Base-by-base conservation (phyloP, 352 stramenopile species). In the Pseudoperonospora humuli region DNA sequence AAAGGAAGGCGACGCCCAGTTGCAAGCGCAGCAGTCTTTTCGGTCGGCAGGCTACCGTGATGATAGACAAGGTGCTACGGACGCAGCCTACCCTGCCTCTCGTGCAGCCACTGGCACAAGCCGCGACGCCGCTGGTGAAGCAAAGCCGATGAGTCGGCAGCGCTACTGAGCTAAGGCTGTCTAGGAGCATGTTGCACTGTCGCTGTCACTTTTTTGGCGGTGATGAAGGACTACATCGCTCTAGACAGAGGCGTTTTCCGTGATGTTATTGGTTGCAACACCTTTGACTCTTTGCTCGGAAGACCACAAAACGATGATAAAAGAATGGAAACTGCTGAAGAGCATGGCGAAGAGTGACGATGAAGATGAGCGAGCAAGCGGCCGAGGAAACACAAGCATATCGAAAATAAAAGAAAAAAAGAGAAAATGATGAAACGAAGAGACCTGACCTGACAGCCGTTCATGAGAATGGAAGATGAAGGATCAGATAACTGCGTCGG, bases 101-200 rank as follows among this genome's bases (percentile, higher is more conserved):
- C 70, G 74, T 29, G 74, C 84, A 31, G 66, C 70, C n/a, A 81
- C 74, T 23, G 69, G 67, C 15, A 56, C 65, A n/a, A 85, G 69
- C 44, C 74, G 63, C 38, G 67, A 84, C 18, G 65, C 57, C 26
- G 41, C 80, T 14, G 68, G 67, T 29, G 75, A 88, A 32, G 67
- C 73, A 5, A 88, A 86, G 54, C 69, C 70, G 37, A 58, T 85
- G 50, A 86, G 70, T 58, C 73, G 75, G 62, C 75, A 88, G 65
- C 75, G 75, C 57, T 88, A 88, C 57, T 88, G 66, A 77, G 45
- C 39, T 45, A 35, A 21, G 44, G 18, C 27, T 44, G 47, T 29
- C 15, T 11, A 32, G 49, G 39, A 56, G 53, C 34, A 37, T 38
- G 34, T 53, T 46, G 33, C 44, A 44, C 21, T 48, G 33, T 38